Evolutionary conservation across 192 early-diverging fungal genomes (phyloP).

Genomic region (Phycomyces blakesleeanus): DNA sequence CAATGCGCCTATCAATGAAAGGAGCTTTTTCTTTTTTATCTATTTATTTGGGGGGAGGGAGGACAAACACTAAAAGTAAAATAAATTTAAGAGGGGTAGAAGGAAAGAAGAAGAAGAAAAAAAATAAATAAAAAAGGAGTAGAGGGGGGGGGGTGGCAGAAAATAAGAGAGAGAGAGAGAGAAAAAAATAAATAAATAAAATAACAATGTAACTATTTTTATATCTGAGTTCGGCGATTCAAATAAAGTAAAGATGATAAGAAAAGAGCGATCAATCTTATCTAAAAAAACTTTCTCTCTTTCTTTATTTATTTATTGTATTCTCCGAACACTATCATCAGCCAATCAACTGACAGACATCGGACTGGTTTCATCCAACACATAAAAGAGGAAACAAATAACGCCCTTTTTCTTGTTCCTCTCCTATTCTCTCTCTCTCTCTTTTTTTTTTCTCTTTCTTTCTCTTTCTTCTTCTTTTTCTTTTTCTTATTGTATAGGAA

Average conservation of each 20-base stretch:
- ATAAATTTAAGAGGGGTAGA: no score
- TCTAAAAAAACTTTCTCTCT: background rate
- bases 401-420: background rate
- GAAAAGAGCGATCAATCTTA: slow-evolving; percentile 1
- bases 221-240: background rate
- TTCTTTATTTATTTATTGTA: no score
- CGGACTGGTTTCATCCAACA: background rate
- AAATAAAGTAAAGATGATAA: background rate
- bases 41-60: no score
- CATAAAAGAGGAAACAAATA: background rate
- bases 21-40: no score
- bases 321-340: background rate
- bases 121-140: no score
- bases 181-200: background rate
- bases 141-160: background rate
- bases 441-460: background rate
- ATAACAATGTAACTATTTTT: background rate
- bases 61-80: no score
- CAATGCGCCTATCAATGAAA: no score
- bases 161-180: background rate
- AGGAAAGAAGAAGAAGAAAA: no score
- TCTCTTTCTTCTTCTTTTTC: no score
- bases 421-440: background rate
- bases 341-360: background rate
- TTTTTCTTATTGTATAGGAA: no score